Base-by-base conservation (phyloP, 192 early-diverging fungal genomes). In the Coemansia sp. region DNA sequence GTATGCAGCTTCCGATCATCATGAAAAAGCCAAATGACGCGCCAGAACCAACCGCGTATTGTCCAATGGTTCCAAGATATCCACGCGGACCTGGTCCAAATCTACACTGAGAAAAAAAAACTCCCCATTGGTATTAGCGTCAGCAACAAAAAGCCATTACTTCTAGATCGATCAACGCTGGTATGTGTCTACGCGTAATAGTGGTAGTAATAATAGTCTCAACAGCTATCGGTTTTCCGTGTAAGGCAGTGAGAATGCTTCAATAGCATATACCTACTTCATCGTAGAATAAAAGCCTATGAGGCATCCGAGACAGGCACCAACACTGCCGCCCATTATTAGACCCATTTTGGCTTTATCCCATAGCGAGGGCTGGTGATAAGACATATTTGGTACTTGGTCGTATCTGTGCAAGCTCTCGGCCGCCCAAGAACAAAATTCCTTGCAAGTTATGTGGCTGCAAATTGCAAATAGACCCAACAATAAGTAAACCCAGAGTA, bases 21-120 rank as follows among this genome's bases (percentile, higher is more conserved):
- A 93, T 90, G 55, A 93, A 93, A 56, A 90, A 88, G 21, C 88
- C 90, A 78, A 93, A 93, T 26, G 86, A 89, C n/a, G 89, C 89
- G 14, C 87, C 89, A 47, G 89, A 90, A 2, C 86, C 83, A 41
- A 88, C 57, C 85, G 90, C 88, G 24, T 87, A 89, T 66, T 86
- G 87, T 3, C 89, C 86, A n/a, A 93, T 83, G 1, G 83, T 89
- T 32, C 84, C 74, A 7, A 93, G 68, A 56, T 88, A 85, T 48
- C 91, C 91, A 38, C 84, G 84, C 6, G 82, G 79, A 6, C 90
- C 89, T 28, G 87, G 84, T 21, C 91, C 91, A 65, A 86, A 85
- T 56, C 90, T 89, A 73, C 19, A 38, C 14, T 18, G 56, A 23
- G 32, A 38, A 21, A 62, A 62, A 24, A 31, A 50, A 22, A 23